phyloP scores from a whole-genome alignment of 1,284 basidiomycete genomes.

The Rhodotorula sp. region DNA sequence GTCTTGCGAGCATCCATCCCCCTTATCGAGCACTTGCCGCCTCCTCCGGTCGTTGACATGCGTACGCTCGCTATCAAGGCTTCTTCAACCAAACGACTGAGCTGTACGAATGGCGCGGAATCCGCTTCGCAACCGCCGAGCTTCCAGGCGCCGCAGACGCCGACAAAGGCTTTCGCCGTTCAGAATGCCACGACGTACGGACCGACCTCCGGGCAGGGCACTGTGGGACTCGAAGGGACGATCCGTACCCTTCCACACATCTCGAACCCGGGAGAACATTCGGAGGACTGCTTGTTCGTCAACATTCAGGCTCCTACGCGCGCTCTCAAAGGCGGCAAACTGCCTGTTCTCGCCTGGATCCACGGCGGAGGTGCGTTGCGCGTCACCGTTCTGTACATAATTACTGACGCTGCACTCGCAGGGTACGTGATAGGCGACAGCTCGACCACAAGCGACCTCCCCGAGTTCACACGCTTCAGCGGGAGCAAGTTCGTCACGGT shows the following conservation, averaged over 20 bases:
- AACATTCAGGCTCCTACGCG: not conserved
- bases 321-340: not conserved
- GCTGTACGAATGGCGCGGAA: not conserved
- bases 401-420: too few relatives aligned
- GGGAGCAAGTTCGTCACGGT: not conserved
- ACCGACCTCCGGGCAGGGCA: not conserved
- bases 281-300: conserved; percentile 9
- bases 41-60: conserved; percentile 4
- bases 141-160: conserved; percentile 4
- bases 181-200: not conserved
- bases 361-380: conserved; percentile 11
- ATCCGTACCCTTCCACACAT: too few relatives aligned
- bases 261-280: not conserved
- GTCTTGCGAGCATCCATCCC: too few relatives aligned
- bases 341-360: not conserved
- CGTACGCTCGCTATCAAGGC: conserved; percentile 2
- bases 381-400: too few relatives aligned
- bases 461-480: not conserved
- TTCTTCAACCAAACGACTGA: not conserved
- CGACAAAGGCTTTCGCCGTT: not conserved
- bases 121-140: conserved; percentile 2
- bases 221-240: not conserved
- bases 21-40: not conserved
- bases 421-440: not conserved
- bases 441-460: not conserved